Conservation (phyloP, 495 filamentous ascomycete species). For the Tuber brumale region DNA sequence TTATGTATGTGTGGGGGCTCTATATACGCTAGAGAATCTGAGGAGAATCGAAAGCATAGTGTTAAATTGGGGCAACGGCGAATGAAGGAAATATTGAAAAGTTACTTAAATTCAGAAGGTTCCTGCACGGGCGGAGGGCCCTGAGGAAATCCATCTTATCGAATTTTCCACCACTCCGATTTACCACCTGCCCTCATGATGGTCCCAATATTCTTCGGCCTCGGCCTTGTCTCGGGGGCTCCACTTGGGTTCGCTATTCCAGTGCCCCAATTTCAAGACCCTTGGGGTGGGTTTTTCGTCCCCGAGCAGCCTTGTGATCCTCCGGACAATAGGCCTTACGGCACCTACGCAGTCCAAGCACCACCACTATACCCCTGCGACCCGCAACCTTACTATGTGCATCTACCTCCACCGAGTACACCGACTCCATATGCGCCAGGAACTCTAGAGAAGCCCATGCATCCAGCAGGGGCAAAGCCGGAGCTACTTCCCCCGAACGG, state of each 20-base stretch:
- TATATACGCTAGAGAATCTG: neutral
- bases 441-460: neutral
- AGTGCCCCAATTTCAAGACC: slow-evolving; percentile 12
- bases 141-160: neutral
- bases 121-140: neutral
- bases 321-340: neutral
- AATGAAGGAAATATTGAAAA: neutral
- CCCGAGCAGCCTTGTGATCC: slow-evolving; percentile 12
- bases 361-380: slow-evolving; percentile 4
- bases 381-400: slow-evolving; percentile 10
- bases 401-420: neutral
- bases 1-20: neutral
- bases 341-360: neutral
- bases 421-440: neutral
- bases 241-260: slow-evolving; percentile 18
- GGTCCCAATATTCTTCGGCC: neutral
- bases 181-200: neutral
- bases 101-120: neutral
- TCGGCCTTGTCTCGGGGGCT: slow-evolving; percentile 11
- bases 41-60: neutral
- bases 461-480: neutral
- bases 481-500: neutral
- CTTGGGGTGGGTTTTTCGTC: slow-evolving; percentile 34
- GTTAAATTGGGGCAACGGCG: neutral
- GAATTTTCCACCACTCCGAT: neutral